Evolutionary conservation across 257 asterid genomes (phyloP).

Genomic region (Striga asiatica): DNA sequence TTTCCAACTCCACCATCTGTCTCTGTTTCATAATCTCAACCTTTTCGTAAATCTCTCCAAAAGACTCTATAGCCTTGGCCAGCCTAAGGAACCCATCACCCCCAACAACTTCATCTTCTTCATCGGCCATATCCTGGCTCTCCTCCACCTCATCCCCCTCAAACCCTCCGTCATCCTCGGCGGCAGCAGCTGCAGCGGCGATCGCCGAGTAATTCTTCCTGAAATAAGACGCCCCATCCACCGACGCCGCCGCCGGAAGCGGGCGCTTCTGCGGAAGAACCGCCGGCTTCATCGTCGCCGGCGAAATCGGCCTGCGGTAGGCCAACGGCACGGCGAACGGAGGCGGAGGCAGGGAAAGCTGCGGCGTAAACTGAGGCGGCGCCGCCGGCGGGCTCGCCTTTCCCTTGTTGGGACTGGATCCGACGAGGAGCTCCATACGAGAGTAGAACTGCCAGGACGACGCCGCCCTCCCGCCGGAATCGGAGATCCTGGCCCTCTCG

Average conservation of each 20-base stretch:
- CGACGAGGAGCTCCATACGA: constrained; percentile 41
- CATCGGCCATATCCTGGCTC: constrained; percentile 30
- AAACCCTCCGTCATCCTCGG: constrained; percentile 26
- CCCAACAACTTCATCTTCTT: constrained; percentile 26
- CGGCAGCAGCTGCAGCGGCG: constrained; percentile 57
- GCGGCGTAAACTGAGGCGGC: constrained; percentile 18
- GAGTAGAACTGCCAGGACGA: constrained; percentile 56
- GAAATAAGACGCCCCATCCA: constrained; percentile 31
- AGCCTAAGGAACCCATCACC: constrained; percentile 37
- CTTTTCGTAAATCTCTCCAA: constrained; percentile 57
- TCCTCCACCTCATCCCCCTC: constrained; percentile 34
- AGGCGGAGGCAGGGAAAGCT: constrained; percentile 32
- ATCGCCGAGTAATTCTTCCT: constrained; percentile 47
- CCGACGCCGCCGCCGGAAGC: constrained; percentile 16
- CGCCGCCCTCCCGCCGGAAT: constrained; percentile 23
- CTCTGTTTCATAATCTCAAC: constrained; percentile 56
- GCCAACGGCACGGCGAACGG: constrained; percentile 45
- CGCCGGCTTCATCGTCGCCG: constrained; percentile 31
- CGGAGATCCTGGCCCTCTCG: constrained; percentile 45
- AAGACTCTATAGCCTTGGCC: constrained; percentile 53
- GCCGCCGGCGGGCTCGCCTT: constrained; percentile 20
- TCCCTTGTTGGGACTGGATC: constrained; percentile 24
- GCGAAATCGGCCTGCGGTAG: constrained; percentile 16
- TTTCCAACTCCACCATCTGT: constrained; percentile 66
- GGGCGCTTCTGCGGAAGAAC: constrained; percentile 45